A percentile compares a stretch with the other conserved stretches of the same genome.
phyloP scores from a whole-genome alignment of 768 basidiomycete species.

The Leccinum olivaceopallidum region DNA sequence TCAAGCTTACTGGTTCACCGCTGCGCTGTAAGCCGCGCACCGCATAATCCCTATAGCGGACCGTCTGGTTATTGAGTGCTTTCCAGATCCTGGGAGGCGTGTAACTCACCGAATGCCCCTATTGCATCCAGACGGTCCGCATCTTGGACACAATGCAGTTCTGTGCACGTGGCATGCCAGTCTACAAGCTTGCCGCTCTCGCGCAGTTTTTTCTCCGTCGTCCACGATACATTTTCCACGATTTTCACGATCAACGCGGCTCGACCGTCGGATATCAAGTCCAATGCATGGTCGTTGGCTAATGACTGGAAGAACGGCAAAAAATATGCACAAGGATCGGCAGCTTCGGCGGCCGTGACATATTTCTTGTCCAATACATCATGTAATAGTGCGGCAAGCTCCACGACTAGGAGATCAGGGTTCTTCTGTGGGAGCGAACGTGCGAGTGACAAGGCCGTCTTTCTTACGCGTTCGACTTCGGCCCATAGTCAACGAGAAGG shows the following conservation, averaged over 20 bases:
- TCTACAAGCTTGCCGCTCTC: slow-evolving; percentile 52
- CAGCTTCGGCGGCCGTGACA: slow-evolving; percentile 52
- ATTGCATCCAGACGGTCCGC: slow-evolving; percentile 80
- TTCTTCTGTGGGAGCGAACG: slow-evolving; percentile 39
- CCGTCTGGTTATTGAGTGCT: not conserved
- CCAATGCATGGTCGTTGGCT: slow-evolving; percentile 44
- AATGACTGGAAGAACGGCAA: slow-evolving; percentile 60
- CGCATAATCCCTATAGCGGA: slow-evolving; percentile 54
- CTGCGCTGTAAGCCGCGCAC: slow-evolving; percentile 64
- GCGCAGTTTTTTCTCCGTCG: slow-evolving; percentile 71
- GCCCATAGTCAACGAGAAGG: slow-evolving; percentile 6
- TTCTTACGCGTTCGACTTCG: slow-evolving; percentile 79
- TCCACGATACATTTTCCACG: slow-evolving; percentile 83
- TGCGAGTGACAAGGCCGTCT: slow-evolving; percentile 72
- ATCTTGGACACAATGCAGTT: slow-evolving; percentile 83
- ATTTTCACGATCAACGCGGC: slow-evolving; percentile 57
- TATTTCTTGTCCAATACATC: slow-evolving; percentile 90
- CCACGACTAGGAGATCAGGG: slow-evolving; percentile 75
- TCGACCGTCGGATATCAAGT: slow-evolving; percentile 61
- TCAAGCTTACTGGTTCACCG: slow-evolving; percentile 46
- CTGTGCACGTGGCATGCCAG: slow-evolving; percentile 72
- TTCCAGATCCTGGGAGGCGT: not conserved
- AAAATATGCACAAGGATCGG: slow-evolving; percentile 67
- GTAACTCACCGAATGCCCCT: slow-evolving; percentile 65
- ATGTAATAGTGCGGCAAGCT: slow-evolving; percentile 86